Evolutionary conservation across 371 early-diverging fungal genomes (phyloP).

Genomic region (Mortierella sp.): DNA sequence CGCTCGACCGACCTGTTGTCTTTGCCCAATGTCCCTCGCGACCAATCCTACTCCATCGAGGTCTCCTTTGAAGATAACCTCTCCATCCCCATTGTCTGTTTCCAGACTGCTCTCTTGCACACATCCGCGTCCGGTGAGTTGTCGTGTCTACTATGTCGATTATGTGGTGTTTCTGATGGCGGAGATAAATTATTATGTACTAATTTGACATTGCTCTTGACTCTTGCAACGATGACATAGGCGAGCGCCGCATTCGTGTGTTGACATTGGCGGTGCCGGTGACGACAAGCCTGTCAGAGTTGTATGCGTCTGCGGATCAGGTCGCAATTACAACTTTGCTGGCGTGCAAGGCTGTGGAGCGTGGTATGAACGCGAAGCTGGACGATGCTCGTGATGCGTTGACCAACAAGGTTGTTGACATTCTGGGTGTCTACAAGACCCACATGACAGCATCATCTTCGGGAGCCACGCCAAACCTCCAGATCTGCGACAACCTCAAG

Average conservation of each 20-base stretch:
- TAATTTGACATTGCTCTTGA: background rate
- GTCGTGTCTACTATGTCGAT: background rate
- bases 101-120: conserved; percentile 98
- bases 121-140: conserved; percentile 76
- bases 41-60: conserved; percentile 95
- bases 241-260: conserved; percentile 97
- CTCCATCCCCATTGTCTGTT: conserved; percentile 83
- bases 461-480: conserved; percentile 85
- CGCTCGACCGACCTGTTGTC: conserved; percentile 96
- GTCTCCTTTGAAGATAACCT: conserved; percentile 89
- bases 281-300: conserved; percentile 81
- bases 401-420: conserved; percentile 87
- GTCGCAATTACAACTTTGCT: conserved; percentile 85
- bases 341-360: conserved; percentile 92
- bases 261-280: conserved; percentile 94
- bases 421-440: conserved; percentile 89
- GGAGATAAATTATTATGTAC: background rate
- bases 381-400: conserved; percentile 97
- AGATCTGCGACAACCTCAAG: conserved; percentile 87
- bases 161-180: background rate
- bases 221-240: conserved; percentile 36
- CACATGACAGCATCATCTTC: conserved; percentile 78
- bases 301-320: conserved; percentile 90
- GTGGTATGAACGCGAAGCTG: conserved; percentile 86
- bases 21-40: conserved; percentile 94